Conservation (phyloP, 2,329 filamentous ascomycete species). For the Neonectria magnoliae region DNA sequence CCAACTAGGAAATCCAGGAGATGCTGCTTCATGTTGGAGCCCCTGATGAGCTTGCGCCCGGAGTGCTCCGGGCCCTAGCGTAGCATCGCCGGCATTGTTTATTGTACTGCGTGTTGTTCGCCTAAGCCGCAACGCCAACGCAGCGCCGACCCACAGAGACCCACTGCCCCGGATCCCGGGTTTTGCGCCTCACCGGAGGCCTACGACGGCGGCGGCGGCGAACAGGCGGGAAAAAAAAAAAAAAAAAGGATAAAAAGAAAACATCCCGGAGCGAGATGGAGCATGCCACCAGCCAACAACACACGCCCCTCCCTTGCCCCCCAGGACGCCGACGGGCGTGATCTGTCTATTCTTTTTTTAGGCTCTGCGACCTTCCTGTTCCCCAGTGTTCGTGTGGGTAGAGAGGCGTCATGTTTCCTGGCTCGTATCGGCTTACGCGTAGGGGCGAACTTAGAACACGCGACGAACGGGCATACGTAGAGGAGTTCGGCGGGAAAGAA, state of each 20-base stretch:
- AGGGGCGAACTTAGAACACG: not conserved
- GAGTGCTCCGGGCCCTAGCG: too few relatives aligned
- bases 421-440: conserved; percentile 42
- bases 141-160: too few relatives aligned
- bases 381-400: not conserved
- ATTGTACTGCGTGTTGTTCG: too few relatives aligned
- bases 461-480: too few relatives aligned
- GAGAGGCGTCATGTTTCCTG: conserved; percentile 4
- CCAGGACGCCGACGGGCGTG: too few relatives aligned
- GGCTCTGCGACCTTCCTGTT: not conserved
- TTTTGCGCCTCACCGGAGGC: not conserved
- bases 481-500: too few relatives aligned
- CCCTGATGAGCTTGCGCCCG: too few relatives aligned
- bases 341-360: not conserved
- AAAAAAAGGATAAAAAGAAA: not conserved
- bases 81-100: too few relatives aligned
- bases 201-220: not conserved
- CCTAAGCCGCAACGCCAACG: too few relatives aligned
- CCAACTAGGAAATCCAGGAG: not conserved
- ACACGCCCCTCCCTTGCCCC: not conserved
- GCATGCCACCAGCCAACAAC: not conserved
- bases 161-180: too few relatives aligned
- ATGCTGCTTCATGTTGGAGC: not conserved
- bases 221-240: too few relatives aligned
- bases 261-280: not conserved